These are phyloP conservation scores for Cutaneotrichosporon cavernicola DNA, from an alignment of 1,284 basidiomycete species.

Conservation along the genomic window DNA sequence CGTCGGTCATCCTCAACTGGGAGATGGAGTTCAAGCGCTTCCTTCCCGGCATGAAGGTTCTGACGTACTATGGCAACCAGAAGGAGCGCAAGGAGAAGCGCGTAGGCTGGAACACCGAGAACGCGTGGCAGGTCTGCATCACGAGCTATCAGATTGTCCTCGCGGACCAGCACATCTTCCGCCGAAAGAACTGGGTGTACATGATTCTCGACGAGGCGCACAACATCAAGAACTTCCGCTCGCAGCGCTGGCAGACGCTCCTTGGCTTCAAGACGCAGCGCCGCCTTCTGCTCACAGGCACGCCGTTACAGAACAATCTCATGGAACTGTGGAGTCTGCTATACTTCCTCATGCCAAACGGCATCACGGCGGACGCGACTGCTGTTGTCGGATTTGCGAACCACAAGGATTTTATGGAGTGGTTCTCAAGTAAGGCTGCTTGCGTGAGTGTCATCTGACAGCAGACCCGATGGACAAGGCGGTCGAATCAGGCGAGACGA, in stretches of 20 bases:
- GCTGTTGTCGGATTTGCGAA: conserved; percentile 80
- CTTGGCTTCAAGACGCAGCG: conserved; percentile 91
- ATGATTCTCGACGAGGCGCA: conserved; percentile 96
- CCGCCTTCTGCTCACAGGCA: conserved; percentile 84
- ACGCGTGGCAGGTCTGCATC: conserved; percentile 92
- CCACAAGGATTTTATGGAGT: conserved; percentile 89
- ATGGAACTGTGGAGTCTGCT: conserved; percentile 94
- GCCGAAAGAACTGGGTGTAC: conserved; percentile 93
- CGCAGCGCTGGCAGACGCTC: conserved; percentile 91
- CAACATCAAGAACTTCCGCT: conserved; percentile 98
- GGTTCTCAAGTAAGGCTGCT: conserved; percentile 83
- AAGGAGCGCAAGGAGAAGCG: conserved; percentile 91
- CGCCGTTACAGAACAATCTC: conserved; percentile 91
- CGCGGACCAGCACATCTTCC: conserved; percentile 90
- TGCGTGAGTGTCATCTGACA: background rate
- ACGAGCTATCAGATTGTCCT: conserved; percentile 92
- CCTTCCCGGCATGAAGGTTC: conserved; percentile 84
- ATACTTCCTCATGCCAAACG: conserved; percentile 90
- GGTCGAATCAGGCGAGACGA: conserved; percentile 75
- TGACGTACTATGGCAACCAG: conserved; percentile 88
- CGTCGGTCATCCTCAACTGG: conserved; percentile 94
- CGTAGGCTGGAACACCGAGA: conserved; percentile 89
- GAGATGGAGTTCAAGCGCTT: conserved; percentile 99
- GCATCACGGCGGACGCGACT: conserved; percentile 53
- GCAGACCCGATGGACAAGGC: conserved; percentile 89